phyloP scores from a whole-genome alignment of 805 yeast species.

The Wickerhamomyces queroliae region DNA sequence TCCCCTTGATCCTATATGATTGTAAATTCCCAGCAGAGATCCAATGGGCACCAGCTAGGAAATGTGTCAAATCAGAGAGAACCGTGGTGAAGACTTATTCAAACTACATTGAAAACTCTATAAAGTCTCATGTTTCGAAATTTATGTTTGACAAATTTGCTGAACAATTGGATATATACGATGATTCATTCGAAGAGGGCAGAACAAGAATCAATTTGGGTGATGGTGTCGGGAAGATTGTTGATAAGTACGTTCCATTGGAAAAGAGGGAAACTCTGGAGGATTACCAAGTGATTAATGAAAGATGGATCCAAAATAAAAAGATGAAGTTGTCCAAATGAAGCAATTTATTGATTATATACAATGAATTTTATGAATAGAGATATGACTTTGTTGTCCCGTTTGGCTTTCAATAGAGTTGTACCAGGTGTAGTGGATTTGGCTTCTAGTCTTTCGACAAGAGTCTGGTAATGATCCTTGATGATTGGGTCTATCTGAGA shows the following conservation, averaged over 20 bases:
- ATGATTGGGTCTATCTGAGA: constrained; percentile 14
- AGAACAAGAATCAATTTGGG: constrained; percentile 51
- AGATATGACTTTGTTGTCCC: constrained; percentile 4
- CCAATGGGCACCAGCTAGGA: constrained; percentile 46
- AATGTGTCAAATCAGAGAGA: constrained; percentile 33
- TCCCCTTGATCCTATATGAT: constrained; percentile 82
- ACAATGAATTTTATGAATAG: constrained; percentile 5
- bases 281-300: constrained; percentile 64
- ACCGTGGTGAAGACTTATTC: constrained; percentile 42
- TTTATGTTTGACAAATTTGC: constrained; percentile 20
- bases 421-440: too few relatives aligned
- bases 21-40: constrained; percentile 64
- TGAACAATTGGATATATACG: constrained; percentile 7
- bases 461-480: constrained; percentile 26
- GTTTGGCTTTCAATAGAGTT: neutral
- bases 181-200: neutral
- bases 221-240: constrained; percentile 70
- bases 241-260: constrained; percentile 51
- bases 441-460: constrained; percentile 11
- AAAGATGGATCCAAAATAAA: constrained; percentile 43
- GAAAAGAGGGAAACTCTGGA: constrained; percentile 52
- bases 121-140: constrained; percentile 48
- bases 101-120: constrained; percentile 46
- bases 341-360: constrained; percentile 3
- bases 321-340: constrained; percentile 19